Conservation (phyloP, 73 alveolate species). For the Paramecium tetraurelia region DNA sequence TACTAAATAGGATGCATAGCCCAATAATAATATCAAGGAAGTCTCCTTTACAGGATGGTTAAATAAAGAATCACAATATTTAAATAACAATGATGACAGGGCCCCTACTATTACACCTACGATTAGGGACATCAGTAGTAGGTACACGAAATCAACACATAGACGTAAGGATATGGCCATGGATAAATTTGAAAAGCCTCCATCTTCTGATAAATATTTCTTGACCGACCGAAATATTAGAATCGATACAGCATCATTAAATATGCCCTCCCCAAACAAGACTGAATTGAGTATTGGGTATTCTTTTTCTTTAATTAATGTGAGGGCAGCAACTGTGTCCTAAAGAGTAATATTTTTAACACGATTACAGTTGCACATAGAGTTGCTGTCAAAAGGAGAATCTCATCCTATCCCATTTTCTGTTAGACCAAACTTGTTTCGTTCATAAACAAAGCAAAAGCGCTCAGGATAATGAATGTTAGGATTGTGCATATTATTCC, state of each 20-base stretch:
- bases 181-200: constrained; percentile 13
- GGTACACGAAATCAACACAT: constrained; percentile 62
- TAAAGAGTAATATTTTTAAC: not conserved
- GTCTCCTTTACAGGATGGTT: constrained; percentile 88
- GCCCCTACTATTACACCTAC: constrained; percentile 76
- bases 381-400: constrained; percentile 82
- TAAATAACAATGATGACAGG: constrained; percentile 67
- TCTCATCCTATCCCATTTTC: constrained; percentile 65
- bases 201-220: constrained; percentile 66
- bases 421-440: constrained; percentile 63
- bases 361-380: constrained; percentile 86
- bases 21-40: constrained; percentile 81
- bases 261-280: constrained; percentile 97
- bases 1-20: constrained; percentile 84
- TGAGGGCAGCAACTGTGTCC: constrained; percentile 96
- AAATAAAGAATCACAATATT: constrained; percentile 60
- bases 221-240: constrained; percentile 79
- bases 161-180: not conserved
- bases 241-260: constrained; percentile 98
- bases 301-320: constrained; percentile 85
- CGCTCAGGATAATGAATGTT: constrained; percentile 74
- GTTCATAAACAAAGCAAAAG: constrained; percentile 70
- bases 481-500: constrained; percentile 95
- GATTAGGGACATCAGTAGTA: constrained; percentile 59
- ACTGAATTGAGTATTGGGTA: constrained; percentile 90